Percentiles rank a stretch among this genome's conserved stretches.
Evolutionary conservation across 768 basidiomycete species (phyloP).

Genomic region (Pleurotus ostreatus): DNA sequence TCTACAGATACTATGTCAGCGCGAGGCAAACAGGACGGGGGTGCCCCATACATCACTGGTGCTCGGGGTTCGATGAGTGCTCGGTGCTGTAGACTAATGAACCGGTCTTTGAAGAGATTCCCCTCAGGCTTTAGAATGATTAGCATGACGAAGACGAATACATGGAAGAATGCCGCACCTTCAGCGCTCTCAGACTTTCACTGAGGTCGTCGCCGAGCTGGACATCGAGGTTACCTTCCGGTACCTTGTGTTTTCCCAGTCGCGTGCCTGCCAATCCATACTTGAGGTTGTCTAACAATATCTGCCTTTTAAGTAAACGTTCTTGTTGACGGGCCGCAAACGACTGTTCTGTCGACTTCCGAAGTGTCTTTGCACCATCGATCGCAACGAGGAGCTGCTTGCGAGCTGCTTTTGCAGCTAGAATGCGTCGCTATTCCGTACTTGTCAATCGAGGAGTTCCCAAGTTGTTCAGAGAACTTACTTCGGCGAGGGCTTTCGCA

Average conservation of each 20-base stretch:
- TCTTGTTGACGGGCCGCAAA: constrained; percentile 38
- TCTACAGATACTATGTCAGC: constrained; percentile 24
- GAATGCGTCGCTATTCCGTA: constrained; percentile 51
- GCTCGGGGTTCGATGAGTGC: constrained; percentile 84
- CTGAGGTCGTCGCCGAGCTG: constrained; percentile 89
- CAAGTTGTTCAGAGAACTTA: constrained; percentile 21
- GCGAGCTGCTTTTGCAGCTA: constrained; percentile 52
- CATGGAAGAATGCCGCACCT: constrained; percentile 44
- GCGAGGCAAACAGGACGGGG: not conserved
- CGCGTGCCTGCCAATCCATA: constrained; percentile 68
- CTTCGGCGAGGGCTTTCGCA: constrained; percentile 60
- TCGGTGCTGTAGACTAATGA: constrained; percentile 82
- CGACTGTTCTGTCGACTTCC: constrained; percentile 33
- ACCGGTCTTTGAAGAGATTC: constrained; percentile 87
- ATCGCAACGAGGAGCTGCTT: constrained; percentile 64
- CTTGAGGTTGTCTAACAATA: constrained; percentile 48
- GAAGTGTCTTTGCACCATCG: constrained; percentile 48
- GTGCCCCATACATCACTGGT: constrained; percentile 60
- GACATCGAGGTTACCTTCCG: constrained; percentile 67
- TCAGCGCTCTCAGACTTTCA: constrained; percentile 78
- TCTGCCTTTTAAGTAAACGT: constrained; percentile 14
- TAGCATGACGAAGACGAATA: not conserved
- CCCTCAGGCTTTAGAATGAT: constrained; percentile 73
- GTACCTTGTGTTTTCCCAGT: constrained; percentile 78
- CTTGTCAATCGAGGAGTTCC: not conserved